Percentiles rank a stretch among this genome's conserved stretches.
Evolutionary conservation across 176 grass and related monocot genomes (phyloP).

Genomic region (Bolboschoenus planiculmis): DNA sequence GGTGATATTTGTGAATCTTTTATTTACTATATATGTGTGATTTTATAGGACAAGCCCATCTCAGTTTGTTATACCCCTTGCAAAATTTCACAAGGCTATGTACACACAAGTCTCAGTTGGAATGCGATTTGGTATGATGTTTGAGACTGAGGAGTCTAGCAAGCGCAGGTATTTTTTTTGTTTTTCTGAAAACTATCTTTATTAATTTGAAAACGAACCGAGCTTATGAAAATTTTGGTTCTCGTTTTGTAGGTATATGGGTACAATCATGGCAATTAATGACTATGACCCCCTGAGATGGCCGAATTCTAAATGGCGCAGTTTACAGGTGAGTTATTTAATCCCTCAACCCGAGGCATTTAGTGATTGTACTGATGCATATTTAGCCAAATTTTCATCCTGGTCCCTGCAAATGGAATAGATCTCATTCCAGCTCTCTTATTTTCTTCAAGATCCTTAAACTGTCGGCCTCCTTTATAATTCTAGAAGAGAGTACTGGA

Average conservation of each 20-base stretch:
- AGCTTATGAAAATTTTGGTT: background rate
- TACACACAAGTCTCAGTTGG: conserved; percentile 80
- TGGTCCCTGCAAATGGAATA: background rate
- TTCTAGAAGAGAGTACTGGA: background rate
- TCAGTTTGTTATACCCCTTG: conserved; percentile 77
- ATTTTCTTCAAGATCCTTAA: background rate
- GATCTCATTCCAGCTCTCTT: background rate
- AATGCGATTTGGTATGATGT: conserved; percentile 98
- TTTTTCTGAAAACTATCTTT: background rate
- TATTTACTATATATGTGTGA: background rate
- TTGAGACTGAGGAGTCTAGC: conserved; percentile 93
- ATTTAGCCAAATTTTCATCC: background rate
- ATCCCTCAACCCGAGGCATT: background rate
- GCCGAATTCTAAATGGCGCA: conserved; percentile 97
- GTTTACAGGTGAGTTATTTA: conserved; percentile 53
- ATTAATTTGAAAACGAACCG: background rate
- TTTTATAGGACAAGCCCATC: conserved; percentile 69
- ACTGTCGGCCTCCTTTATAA: background rate
- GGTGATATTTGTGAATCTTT: conserved; percentile 1
- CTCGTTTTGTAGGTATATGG: conserved; percentile 57
- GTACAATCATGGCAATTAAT: conserved; percentile 59
- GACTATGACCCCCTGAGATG: conserved; percentile 86
- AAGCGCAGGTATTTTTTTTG: conserved; percentile 61
- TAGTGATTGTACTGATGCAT: background rate
- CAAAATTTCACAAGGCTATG: conserved; percentile 63